A percentile compares a stretch with the other conserved stretches of the same genome.
Evolutionary conservation across 306 rosid species (phyloP).

Genomic region (Carpinus fangiana): DNA sequence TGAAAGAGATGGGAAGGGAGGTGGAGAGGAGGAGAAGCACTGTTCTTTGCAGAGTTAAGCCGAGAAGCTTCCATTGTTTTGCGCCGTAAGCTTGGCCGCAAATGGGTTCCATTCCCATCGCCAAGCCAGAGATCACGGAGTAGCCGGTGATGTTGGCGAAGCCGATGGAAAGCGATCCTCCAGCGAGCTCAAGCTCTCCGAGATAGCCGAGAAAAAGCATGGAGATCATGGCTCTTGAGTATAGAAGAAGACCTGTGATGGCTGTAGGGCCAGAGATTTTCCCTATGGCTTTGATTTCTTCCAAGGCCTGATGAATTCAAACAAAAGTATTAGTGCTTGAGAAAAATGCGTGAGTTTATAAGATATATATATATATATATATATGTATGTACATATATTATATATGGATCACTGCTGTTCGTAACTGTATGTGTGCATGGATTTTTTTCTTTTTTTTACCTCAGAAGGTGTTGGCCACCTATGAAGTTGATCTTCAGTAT

Average conservation of each 20-base stretch:
- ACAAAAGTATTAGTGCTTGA: neutral
- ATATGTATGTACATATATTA: neutral
- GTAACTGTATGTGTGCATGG: conserved; percentile 2
- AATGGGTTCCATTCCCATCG: conserved; percentile 99
- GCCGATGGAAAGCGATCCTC: conserved; percentile 90
- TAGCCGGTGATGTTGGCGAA: conserved; percentile 97
- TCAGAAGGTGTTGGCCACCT: conserved; percentile 81
- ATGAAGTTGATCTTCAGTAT: conserved; percentile 44
- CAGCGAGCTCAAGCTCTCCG: conserved; percentile 87
- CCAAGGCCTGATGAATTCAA: conserved; percentile 63
- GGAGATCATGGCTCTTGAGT: conserved; percentile 93
- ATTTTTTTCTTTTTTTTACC: conserved; percentile 42
- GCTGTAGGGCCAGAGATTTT: conserved; percentile 86
- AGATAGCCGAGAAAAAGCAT: conserved; percentile 93
- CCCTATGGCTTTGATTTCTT: conserved; percentile 78
- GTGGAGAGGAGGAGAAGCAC: conserved; percentile 71
- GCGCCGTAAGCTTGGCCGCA: conserved; percentile 98
- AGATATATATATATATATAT: too few relatives aligned
- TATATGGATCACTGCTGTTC: too few relatives aligned
- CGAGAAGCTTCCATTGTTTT: conserved; percentile 70
- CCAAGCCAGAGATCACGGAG: conserved; percentile 91
- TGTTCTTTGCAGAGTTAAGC: conserved; percentile 80
- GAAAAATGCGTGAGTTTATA: neutral
- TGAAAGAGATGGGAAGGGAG: conserved; percentile 74
- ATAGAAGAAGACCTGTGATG: conserved; percentile 67